A percentile compares a stretch with the other conserved stretches of the same genome.
Evolutionary conservation across 139 green algal species (phyloP).

Genomic region (Micractinium conductrix): DNA sequence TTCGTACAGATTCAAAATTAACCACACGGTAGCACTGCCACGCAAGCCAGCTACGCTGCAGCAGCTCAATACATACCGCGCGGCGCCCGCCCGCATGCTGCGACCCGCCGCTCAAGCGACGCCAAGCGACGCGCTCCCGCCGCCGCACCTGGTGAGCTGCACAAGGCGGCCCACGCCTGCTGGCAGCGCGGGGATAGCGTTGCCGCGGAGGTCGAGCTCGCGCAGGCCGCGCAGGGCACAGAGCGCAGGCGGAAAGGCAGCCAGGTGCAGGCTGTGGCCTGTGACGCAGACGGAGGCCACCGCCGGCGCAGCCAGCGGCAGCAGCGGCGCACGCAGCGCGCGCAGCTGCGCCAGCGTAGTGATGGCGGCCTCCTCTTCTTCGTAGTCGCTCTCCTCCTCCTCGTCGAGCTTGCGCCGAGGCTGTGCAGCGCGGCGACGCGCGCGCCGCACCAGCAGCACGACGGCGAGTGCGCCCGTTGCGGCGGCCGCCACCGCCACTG

Average conservation of each 20-base stretch:
- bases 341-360: conserved; percentile 16
- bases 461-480: background rate
- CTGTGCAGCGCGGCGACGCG: too few relatives aligned
- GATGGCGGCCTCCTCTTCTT: background rate
- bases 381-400: background rate
- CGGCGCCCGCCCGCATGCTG: too few relatives aligned
- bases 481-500: background rate
- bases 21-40: too few relatives aligned
- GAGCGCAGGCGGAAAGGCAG: background rate
- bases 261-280: background rate
- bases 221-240: background rate
- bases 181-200: conserved; percentile 23
- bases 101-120: background rate
- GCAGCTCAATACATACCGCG: too few relatives aligned
- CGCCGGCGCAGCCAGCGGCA: background rate
- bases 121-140: background rate
- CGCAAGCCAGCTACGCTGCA: too few relatives aligned
- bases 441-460: background rate
- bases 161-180: background rate
- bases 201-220: conserved; percentile 29
- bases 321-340: background rate
- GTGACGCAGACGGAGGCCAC: background rate
- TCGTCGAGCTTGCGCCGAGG: background rate
- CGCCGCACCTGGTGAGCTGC: background rate
- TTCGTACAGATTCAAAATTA: too few relatives aligned